Base-by-base conservation (phyloP, 2,329 filamentous ascomycete species). In the Neonectria punicea region DNA sequence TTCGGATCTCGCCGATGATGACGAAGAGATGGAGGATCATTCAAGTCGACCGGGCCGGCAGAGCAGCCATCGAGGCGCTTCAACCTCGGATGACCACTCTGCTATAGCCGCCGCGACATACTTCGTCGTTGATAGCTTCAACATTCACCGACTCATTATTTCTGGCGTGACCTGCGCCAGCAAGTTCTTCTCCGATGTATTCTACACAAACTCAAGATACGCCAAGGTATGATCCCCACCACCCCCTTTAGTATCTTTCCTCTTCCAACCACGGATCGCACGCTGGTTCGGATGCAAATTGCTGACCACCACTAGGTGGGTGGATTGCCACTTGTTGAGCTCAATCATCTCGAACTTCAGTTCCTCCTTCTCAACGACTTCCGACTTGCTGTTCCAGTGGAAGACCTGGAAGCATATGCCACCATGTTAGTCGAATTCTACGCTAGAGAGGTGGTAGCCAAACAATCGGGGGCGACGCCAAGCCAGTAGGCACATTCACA, bases 391-490 rank as follows among this genome's bases (percentile, higher is more conserved):
- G 92, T 99, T 10, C 92, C 95, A 0, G 92, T 98, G 14, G 96
- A 98, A 81, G 95, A 98, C 75, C 88, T 99, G 64, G 96, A 99
- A 79, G 93, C 94, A 0, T 99, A 99, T 74, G 96, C 94, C 5
- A 99, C 96, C 1, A 98, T 98, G 95, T 85, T 99, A 13, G 96
- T 99, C 16, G 95, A 98, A 76, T 99, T 98, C 76, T 99, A 98
- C 76, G 95, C 94, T 0, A 87, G 95, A 58, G 96, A 99, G 78
- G 91, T 98, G 16, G 88, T 97, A 28, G 70, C 72, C 4, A 74
- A 74, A 56, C 70, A 71, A 57, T 53, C 66, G 13, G 68, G 59
- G 49, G 53, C 69, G 60, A 55, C 58, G 13, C 41, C 55, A 36
- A 62, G 63, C 30, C 72, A 73, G 22, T 74, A 72, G 67, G 60